phyloP scores from a whole-genome alignment of 345 rosid genomes.

The Rhodamnia rubescens region DNA sequence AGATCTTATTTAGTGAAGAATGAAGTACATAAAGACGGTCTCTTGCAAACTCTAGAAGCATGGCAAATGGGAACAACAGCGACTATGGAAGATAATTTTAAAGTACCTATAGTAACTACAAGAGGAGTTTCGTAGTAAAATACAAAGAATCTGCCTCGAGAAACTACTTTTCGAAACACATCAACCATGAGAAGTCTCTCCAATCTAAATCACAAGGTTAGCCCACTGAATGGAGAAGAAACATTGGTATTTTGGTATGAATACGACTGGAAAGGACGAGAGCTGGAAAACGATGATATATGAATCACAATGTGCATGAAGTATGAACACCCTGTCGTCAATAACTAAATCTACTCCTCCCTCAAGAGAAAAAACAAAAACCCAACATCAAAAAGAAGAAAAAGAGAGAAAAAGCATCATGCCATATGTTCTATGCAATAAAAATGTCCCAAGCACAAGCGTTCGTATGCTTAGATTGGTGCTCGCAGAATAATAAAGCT shows the following conservation, averaged over 20 bases:
- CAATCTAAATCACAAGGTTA: not conserved
- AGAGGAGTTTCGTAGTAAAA: not conserved
- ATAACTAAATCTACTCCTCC: not conserved
- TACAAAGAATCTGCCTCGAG: not conserved
- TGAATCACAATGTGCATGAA: not conserved
- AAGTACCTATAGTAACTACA: not conserved
- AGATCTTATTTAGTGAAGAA: not conserved
- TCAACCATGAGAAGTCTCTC: not conserved
- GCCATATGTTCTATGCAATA: not conserved
- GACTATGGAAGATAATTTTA: not conserved
- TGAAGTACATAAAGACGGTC: not conserved
- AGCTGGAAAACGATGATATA: not conserved
- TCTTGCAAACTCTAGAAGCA: not conserved
- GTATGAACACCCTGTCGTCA: not conserved
- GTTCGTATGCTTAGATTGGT: not conserved
- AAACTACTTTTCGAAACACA: not conserved
- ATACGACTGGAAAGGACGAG: not conserved
- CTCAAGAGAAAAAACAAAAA: not conserved
- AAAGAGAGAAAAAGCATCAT: not conserved
- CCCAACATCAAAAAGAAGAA: not conserved
- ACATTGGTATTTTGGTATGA: not conserved
- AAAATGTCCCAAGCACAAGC: not conserved
- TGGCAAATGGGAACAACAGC: not conserved
- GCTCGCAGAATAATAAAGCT: not conserved
- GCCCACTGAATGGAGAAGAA: not conserved